A percentile compares a stretch with the other conserved stretches of the same genome.
Evolutionary conservation across 768 basidiomycete species (phyloP).

Genomic region (Suillus lakei): DNA sequence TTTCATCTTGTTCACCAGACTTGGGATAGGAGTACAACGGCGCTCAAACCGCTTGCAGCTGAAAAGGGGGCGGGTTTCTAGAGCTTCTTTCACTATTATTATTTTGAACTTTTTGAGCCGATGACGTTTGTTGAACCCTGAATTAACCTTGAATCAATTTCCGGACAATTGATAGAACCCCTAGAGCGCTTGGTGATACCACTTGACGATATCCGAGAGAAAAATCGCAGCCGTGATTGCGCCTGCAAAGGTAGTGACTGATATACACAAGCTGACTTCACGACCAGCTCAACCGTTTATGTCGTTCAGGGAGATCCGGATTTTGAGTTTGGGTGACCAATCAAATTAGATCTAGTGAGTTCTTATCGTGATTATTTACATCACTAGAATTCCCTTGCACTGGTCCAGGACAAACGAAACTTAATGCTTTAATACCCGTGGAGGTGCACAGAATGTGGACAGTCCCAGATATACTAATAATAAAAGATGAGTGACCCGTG

Average conservation of each 20-base stretch:
- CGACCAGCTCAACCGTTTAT: neutral
- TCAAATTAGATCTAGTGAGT: constrained; percentile 4
- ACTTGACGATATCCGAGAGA: neutral
- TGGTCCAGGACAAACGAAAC: no score
- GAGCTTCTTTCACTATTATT: neutral
- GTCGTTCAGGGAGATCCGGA: neutral
- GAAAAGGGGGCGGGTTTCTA: neutral
- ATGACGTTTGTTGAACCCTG: constrained; percentile 5
- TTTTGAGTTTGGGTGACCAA: constrained; percentile 2
- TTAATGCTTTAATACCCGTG: neutral
- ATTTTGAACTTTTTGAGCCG: neutral
- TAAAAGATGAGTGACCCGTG: neutral
- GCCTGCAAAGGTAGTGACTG: neutral
- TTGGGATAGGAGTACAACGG: neutral
- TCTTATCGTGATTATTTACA: constrained; percentile 2
- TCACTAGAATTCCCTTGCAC: neutral
- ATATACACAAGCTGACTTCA: neutral
- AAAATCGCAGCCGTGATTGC: neutral
- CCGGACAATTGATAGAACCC: constrained; percentile 2
- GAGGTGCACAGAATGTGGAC: neutral
- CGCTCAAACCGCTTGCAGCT: neutral
- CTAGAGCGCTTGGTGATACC: neutral
- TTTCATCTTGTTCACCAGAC: neutral
- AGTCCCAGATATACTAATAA: neutral
- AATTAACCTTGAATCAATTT: constrained; percentile 5